phyloP scores from a whole-genome alignment of 1,284 basidiomycete species.

The Heterobasidion occidentale region DNA sequence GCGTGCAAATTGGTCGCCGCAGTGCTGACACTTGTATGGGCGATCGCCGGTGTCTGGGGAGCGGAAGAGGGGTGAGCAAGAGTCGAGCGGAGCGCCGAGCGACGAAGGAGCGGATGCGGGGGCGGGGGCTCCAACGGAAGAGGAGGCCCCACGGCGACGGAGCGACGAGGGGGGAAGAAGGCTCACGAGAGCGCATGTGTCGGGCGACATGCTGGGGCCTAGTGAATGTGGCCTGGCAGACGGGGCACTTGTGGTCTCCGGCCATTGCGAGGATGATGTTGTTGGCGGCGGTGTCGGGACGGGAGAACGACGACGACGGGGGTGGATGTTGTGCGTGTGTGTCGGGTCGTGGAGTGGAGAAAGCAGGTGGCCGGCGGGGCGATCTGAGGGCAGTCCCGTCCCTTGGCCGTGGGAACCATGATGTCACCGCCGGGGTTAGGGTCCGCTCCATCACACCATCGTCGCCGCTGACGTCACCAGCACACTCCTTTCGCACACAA shows the following conservation, averaged over 20 bases:
- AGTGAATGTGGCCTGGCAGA: slow-evolving; percentile 84
- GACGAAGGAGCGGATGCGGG: slow-evolving; percentile 6
- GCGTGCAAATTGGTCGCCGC: slow-evolving; percentile 84
- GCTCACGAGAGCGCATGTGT: slow-evolving; percentile 84
- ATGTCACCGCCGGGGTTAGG: too few species aligned
- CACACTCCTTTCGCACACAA: too few species aligned
- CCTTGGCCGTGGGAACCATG: too few species aligned
- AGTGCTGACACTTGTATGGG: slow-evolving; percentile 85
- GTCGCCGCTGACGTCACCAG: too few species aligned
- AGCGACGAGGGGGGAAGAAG: slow-evolving; percentile 7
- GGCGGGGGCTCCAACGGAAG: slow-evolving; percentile 7
- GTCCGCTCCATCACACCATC: too few species aligned
- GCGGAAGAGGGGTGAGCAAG: slow-evolving; percentile 10
- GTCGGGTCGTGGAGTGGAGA: too few species aligned
- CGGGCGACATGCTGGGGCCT: slow-evolving; percentile 85
- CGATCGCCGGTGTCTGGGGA: slow-evolving; percentile 80
- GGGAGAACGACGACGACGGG: too few species aligned
- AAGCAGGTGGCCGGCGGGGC: too few species aligned
- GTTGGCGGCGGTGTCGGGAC: too few species aligned
- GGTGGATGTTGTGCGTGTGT: too few species aligned
- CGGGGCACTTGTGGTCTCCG: slow-evolving; percentile 51
- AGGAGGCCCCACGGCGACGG: background rate
- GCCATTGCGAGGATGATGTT: slow-evolving; percentile 18
- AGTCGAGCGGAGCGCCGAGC: slow-evolving; percentile 9
- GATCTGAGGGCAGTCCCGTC: too few species aligned